Evolutionary conservation across 176 grass and related monocot genomes (phyloP).

Genomic region (Oryza australiensis): DNA sequence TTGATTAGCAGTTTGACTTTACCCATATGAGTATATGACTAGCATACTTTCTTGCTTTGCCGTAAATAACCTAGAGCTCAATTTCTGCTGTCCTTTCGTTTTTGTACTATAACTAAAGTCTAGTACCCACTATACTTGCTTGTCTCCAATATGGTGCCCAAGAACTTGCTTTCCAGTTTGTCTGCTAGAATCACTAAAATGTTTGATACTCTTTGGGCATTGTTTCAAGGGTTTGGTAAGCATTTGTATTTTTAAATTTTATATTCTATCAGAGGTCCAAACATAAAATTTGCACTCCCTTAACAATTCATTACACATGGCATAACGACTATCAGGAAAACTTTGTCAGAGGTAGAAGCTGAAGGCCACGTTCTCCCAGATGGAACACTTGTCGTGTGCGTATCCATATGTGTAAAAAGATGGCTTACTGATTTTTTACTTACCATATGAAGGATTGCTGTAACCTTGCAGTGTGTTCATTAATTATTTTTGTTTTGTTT

Average conservation of each 20-base stretch:
- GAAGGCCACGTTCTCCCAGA: constrained; percentile 77
- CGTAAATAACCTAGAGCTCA: constrained; percentile 13
- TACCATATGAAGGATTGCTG: not conserved
- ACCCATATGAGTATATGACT: constrained; percentile 1
- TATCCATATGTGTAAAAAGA: constrained; percentile 26
- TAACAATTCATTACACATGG: constrained; percentile 82
- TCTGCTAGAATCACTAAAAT: not conserved
- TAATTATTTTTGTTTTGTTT: constrained; percentile 12
- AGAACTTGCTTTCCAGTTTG: constrained; percentile 5
- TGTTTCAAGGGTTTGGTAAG: not conserved
- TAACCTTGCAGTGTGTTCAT: constrained; percentile 21
- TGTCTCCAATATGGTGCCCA: not conserved
- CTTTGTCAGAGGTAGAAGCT: constrained; percentile 82
- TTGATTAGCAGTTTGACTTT: not conserved
- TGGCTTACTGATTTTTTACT: not conserved
- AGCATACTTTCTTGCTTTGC: not conserved
- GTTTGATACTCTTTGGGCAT: not conserved
- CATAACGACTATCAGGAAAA: constrained; percentile 82
- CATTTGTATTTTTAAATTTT: not conserved
- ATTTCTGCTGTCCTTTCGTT: not conserved
- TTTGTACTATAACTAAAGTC: not conserved
- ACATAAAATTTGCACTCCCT: constrained; percentile 42
- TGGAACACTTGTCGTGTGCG: constrained; percentile 82
- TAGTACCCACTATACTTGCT: constrained; percentile 9
- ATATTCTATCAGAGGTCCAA: not conserved